phyloP scores from a whole-genome alignment of 208 protist genomes.

The Naegleria fowleri region DNA sequence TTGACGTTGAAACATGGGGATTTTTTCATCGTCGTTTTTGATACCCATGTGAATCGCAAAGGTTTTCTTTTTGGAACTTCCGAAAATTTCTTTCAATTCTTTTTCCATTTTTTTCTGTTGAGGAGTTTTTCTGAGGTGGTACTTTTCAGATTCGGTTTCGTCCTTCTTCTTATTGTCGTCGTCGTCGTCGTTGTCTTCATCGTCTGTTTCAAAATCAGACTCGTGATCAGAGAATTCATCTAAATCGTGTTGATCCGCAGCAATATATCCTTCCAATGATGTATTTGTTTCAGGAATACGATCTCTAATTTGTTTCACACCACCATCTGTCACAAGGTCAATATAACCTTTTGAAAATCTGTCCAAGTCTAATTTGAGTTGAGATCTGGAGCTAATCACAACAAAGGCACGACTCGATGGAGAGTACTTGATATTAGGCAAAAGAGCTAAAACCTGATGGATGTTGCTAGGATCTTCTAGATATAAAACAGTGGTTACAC shows the following conservation, averaged over 20 bases:
- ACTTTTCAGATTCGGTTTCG: neutral
- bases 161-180: neutral
- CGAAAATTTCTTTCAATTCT: neutral
- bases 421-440: neutral
- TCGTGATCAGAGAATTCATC: slow-evolving; percentile 9
- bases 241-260: neutral
- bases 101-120: slow-evolving; percentile 1
- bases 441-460: neutral
- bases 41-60: neutral
- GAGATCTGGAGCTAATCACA: neutral
- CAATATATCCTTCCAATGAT: neutral
- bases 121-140: neutral
- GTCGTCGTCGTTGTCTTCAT: neutral
- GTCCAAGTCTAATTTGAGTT: neutral
- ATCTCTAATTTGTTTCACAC: neutral
- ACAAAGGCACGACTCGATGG: neutral
- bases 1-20: neutral
- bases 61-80: neutral
- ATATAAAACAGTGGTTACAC: neutral
- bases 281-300: neutral
- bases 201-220: neutral
- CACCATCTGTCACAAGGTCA: too few species aligned
- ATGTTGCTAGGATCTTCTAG: neutral
- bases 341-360: neutral
- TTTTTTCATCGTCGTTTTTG: neutral